Evolutionary conservation across 148 eudicot genomes (phyloP).

Genomic region (Silene conica): DNA sequence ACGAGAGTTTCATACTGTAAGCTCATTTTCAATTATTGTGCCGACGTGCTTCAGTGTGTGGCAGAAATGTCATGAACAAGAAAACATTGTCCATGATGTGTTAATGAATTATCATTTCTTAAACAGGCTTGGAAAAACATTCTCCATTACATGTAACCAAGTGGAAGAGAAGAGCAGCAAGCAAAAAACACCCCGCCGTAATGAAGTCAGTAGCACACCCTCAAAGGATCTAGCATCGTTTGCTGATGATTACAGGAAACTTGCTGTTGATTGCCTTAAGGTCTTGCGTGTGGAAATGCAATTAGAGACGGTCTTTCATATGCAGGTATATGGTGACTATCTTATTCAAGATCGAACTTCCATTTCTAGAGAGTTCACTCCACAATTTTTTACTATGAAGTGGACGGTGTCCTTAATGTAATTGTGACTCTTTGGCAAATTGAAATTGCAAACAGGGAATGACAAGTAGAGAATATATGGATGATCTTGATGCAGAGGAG

Average conservation of each 20-base stretch:
- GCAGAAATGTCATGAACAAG: neutral
- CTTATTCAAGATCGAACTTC: neutral
- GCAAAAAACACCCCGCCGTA: neutral
- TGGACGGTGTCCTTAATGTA: constrained; percentile 3
- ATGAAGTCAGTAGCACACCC: constrained; percentile 7
- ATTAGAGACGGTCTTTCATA: constrained; percentile 83
- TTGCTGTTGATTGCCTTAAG: constrained; percentile 95
- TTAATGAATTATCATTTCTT: neutral
- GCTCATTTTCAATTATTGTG: neutral
- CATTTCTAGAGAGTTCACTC: neutral
- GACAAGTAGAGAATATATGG: constrained; percentile 78
- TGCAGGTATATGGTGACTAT: constrained; percentile 65
- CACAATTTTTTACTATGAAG: constrained; percentile 5
- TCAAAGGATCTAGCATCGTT: constrained; percentile 45
- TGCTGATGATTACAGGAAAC: constrained; percentile 89
- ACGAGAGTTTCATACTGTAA: neutral
- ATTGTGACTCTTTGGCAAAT: constrained; percentile 20
- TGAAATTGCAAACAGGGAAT: constrained; percentile 59
- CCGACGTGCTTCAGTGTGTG: neutral
- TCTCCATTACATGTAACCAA: constrained; percentile 9
- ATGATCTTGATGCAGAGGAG: constrained; percentile 99
- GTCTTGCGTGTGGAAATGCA: constrained; percentile 97
- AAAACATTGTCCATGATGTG: neutral
- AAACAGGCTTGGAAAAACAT: constrained; percentile 11
- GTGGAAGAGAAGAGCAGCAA: constrained; percentile 9